A percentile compares a stretch with the other conserved stretches of the same genome.
These are phyloP conservation scores for Craspedostauros australis DNA, from an alignment of 108 stramenopile species.

Conservation along the genomic window DNA sequence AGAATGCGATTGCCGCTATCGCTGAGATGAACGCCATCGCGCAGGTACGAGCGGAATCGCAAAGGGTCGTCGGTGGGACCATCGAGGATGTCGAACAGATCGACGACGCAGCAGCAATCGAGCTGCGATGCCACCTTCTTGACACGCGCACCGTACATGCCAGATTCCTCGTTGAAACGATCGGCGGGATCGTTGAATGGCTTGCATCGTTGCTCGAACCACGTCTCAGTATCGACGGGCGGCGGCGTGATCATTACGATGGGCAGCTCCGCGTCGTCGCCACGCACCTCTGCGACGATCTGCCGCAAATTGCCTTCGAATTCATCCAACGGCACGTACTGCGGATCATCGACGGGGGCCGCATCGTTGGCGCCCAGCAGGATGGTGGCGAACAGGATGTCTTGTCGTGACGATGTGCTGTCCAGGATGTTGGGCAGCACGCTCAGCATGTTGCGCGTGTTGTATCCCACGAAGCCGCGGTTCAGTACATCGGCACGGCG, in stretches of 20 bases:
- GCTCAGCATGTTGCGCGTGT: slow-evolving; percentile 41
- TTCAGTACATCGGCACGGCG: slow-evolving; percentile 65
- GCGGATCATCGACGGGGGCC: slow-evolving; percentile 39
- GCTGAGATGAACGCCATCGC: slow-evolving; percentile 67
- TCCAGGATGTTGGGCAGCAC: slow-evolving; percentile 30
- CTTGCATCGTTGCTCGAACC: no score
- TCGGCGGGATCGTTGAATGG: slow-evolving; percentile 32
- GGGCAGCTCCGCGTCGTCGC: slow-evolving; percentile 13
- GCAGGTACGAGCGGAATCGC: no score
- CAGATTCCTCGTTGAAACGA: slow-evolving; percentile 35
- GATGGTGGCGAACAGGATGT: slow-evolving; percentile 42
- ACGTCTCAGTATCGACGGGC: slow-evolving; percentile 51
- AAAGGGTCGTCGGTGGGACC: no score
- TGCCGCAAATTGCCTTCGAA: slow-evolving; percentile 41
- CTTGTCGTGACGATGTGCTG: neutral
- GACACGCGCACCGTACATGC: slow-evolving; percentile 38
- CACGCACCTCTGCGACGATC: slow-evolving; percentile 36
- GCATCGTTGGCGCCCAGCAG: slow-evolving; percentile 78
- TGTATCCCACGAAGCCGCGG: slow-evolving; percentile 72
- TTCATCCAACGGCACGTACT: slow-evolving; percentile 52
- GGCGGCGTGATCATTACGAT: slow-evolving; percentile 70
- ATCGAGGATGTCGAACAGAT: slow-evolving; percentile 49
- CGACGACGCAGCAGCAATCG: slow-evolving; percentile 38
- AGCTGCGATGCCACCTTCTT: slow-evolving; percentile 29
- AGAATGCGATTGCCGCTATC: slow-evolving; percentile 49